A percentile compares a stretch with the other conserved stretches of the same genome.
These are phyloP conservation scores for Yarrowia divulgata DNA, from an alignment of 805 yeast genomes.

Conservation along the genomic window DNA sequence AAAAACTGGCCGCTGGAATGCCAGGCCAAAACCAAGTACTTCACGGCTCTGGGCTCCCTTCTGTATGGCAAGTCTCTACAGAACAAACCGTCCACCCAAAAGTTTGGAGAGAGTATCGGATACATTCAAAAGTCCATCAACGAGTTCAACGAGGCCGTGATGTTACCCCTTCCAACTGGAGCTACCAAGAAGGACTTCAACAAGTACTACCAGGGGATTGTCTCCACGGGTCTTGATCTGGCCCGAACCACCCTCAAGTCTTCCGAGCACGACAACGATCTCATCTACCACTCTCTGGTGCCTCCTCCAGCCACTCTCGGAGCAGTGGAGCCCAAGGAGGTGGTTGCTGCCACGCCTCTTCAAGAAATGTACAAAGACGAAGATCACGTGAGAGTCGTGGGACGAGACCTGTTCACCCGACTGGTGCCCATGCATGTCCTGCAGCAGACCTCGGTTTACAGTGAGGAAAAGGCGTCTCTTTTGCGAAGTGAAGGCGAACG, in stretches of 20 bases:
- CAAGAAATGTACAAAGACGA: constrained; percentile 52
- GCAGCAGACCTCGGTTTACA: constrained; percentile 83
- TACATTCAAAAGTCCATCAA: constrained; percentile 60
- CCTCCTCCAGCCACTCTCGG: constrained; percentile 69
- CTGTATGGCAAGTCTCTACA: constrained; percentile 65
- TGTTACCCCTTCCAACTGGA: constrained; percentile 14
- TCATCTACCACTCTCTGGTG: constrained; percentile 79
- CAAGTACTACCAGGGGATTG: neutral
- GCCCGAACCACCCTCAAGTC: constrained; percentile 38
- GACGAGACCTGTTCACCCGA: constrained; percentile 71
- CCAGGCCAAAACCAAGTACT: constrained; percentile 62
- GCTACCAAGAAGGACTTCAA: constrained; percentile 22
- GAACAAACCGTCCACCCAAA: constrained; percentile 52
- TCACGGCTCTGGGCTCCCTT: constrained; percentile 65
- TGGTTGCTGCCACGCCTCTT: constrained; percentile 66
- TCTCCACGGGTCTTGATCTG: neutral
- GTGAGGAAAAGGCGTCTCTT: constrained; percentile 85
- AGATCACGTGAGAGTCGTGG: constrained; percentile 56
- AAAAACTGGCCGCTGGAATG: constrained; percentile 60
- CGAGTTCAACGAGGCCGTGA: constrained; percentile 43
- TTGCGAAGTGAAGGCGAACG: constrained; percentile 76
- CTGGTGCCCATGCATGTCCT: constrained; percentile 88
- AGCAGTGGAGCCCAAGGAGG: constrained; percentile 71
- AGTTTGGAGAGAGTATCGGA: constrained; percentile 81
- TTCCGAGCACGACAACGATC: constrained; percentile 84